Evolutionary conservation across 2,329 filamentous ascomycete species (phyloP), one percentile per base, ranked within the genome.

Genomic region (Emmonsiellopsis sp.): DNA sequence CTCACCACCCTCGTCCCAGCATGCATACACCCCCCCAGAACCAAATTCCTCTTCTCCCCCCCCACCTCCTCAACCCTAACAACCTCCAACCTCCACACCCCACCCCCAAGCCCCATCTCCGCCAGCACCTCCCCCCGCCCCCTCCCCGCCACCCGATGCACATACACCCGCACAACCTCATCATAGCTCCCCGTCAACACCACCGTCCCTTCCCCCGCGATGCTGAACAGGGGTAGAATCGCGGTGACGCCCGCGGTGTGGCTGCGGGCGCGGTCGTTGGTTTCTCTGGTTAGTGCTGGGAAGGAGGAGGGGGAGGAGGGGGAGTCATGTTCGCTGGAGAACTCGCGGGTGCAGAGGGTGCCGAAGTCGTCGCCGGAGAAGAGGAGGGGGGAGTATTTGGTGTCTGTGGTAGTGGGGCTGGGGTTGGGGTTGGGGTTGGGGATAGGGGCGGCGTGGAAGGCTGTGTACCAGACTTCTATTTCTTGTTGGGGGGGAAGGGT

Each of bases 21-120:
- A 72, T 96, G 87, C 92, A 97, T 97, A 65, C 93, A 96, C 45
- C 89, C 95, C 13, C 85, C 91, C 42, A 96, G 73, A n/a, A 94
- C 71, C 44, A 77, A 66, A 47, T 74, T 74, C 14, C 61, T 67
- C 6, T 58, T 31, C 21, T 51, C 31, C 14, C n/a, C 37, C 3
- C 11, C 13, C 10, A 33, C 27, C 39, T 56, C 50, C n/a, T 57
- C 63, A 55, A 32, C 53, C 42, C 54, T 45, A 17, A 60, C 70
- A 40, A 86, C 61, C 64, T 87, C 87, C 52, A 97, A 66, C 53
- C 92, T 78, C 90, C 93, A 98, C 2, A 97, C 92, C 1, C 91
- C 91, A 27, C 87, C 90, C 2, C 76, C 81, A 0, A 97, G 77
- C 50, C 86, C 77, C 50, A 77, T 61, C 55, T 89, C 83, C 0